A percentile compares a stretch with the other conserved stretches of the same genome.
Evolutionary conservation across 2,329 filamentous ascomycete species (phyloP).

Genomic region (Stachybotrys echinatus): DNA sequence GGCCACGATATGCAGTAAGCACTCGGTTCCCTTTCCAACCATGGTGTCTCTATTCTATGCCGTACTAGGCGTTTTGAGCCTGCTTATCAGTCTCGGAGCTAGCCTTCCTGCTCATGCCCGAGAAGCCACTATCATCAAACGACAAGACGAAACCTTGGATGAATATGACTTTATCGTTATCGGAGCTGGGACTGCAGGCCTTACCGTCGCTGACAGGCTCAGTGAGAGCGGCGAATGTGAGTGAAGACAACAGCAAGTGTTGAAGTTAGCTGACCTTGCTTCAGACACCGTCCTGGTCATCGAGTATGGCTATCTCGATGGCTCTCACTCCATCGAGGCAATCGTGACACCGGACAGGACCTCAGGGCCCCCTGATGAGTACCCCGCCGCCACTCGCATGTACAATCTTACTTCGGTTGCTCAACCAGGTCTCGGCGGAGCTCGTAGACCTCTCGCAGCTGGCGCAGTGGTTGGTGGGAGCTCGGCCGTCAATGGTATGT

Average conservation of each 20-base stretch:
- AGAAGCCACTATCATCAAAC: not conserved
- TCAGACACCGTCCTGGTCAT: slow-evolving; percentile 13
- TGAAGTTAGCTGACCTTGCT: not conserved
- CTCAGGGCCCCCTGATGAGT: slow-evolving; percentile 5
- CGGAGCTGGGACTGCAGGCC: not conserved
- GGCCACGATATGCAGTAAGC: too few species aligned
- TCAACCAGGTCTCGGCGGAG: slow-evolving; percentile 12
- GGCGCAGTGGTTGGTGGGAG: slow-evolving; percentile 20
- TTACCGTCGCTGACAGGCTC: not conserved
- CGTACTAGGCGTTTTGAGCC: not conserved
- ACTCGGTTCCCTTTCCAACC: too few species aligned
- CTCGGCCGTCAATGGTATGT: slow-evolving; percentile 20
- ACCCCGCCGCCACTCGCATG: slow-evolving; percentile 15
- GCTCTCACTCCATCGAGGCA: slow-evolving; percentile 4
- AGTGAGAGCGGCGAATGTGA: slow-evolving; percentile 1
- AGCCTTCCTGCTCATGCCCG: not conserved
- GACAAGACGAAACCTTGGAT: not conserved
- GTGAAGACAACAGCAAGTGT: not conserved
- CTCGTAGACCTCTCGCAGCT: slow-evolving; percentile 6
- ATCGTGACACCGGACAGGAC: slow-evolving; percentile 1
- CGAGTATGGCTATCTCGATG: slow-evolving; percentile 12
- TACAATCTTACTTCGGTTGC: slow-evolving; percentile 18
- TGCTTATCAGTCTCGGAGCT: not conserved
- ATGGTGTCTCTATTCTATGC: not conserved
- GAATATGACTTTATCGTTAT: slow-evolving; percentile 2